phyloP scores from a whole-genome alignment of 2,329 filamentous ascomycete species.

The Dothiorella sarmentorum region DNA sequence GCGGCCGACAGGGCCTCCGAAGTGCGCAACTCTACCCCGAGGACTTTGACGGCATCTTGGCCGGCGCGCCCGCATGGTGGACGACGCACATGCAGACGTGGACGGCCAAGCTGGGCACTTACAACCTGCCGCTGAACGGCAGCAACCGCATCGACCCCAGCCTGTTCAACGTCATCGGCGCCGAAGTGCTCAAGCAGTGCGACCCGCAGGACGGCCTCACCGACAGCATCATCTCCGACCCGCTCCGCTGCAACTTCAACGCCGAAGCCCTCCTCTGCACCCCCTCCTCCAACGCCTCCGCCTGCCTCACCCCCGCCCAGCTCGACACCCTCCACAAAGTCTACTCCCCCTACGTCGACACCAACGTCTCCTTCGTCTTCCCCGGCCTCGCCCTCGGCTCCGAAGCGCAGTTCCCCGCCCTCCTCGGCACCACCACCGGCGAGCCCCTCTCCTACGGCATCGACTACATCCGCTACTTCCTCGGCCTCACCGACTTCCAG shows the following conservation, averaged over 20 bases:
- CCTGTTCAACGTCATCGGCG: constrained; percentile 11
- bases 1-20: constrained; percentile 57
- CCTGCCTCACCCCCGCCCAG: constrained; percentile 9
- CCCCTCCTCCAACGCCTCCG: not conserved
- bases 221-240: constrained; percentile 10
- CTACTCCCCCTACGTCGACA: constrained; percentile 37
- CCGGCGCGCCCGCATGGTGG: constrained; percentile 53
- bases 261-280: constrained; percentile 3
- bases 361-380: constrained; percentile 42
- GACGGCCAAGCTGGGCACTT: constrained; percentile 41
- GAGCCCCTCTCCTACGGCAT: constrained; percentile 35
- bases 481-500: constrained; percentile 37
- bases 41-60: constrained; percentile 57
- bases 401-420: constrained; percentile 34
- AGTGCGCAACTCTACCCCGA: constrained; percentile 52
- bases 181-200: constrained; percentile 13
- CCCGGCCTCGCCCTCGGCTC: constrained; percentile 38
- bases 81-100: constrained; percentile 47
- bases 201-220: constrained; percentile 11
- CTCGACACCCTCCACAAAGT: constrained; percentile 8
- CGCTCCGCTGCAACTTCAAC: constrained; percentile 16
- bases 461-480: constrained; percentile 43
- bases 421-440: constrained; percentile 23
- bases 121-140: constrained; percentile 10
- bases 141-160: constrained; percentile 1